phyloP scores from a whole-genome alignment of 192 early-diverging fungal genomes.

The Backusella luteola region DNA sequence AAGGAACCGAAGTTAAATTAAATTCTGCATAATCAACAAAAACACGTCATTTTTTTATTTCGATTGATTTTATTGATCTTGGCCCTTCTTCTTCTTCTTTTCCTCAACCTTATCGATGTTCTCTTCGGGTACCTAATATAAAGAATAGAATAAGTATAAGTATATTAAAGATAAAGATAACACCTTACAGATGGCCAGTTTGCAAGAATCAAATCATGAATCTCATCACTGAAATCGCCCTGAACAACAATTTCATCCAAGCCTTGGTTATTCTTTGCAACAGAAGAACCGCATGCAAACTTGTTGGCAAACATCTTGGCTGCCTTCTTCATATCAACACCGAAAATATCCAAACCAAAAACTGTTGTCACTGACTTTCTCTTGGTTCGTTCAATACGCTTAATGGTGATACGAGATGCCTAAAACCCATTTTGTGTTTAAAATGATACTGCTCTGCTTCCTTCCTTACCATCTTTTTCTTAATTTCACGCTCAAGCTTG shows the following conservation, averaged over 20 bases:
- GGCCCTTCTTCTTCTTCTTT: constrained; percentile 66
- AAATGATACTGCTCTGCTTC: too few species aligned
- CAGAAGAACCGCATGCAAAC: constrained; percentile 94
- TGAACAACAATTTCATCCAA: constrained; percentile 96
- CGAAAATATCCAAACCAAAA: constrained; percentile 86
- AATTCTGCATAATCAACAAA: not conserved
- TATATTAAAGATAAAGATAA: not conserved
- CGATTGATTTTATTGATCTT: constrained; percentile 19
- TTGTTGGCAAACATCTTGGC: constrained; percentile 94
- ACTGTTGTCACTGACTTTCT: constrained; percentile 89
- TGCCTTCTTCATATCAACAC: constrained; percentile 95
- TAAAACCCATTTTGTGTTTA: constrained; percentile 14
- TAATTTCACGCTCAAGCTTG: constrained; percentile 69
- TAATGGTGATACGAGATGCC: constrained; percentile 75
- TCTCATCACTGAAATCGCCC: constrained; percentile 91
- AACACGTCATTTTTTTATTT: not conserved
- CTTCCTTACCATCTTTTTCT: constrained; percentile 71
- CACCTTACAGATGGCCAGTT: constrained; percentile 65
- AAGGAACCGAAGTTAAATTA: too few species aligned
- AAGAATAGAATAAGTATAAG: not conserved
- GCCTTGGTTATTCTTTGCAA: constrained; percentile 90
- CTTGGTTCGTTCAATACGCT: constrained; percentile 88
- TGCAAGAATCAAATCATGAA: constrained; percentile 78
- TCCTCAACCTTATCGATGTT: constrained; percentile 76
- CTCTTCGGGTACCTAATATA: constrained; percentile 61